Evolutionary conservation across 345 rosid genomes (phyloP).

Genomic region (Populus davidiana): DNA sequence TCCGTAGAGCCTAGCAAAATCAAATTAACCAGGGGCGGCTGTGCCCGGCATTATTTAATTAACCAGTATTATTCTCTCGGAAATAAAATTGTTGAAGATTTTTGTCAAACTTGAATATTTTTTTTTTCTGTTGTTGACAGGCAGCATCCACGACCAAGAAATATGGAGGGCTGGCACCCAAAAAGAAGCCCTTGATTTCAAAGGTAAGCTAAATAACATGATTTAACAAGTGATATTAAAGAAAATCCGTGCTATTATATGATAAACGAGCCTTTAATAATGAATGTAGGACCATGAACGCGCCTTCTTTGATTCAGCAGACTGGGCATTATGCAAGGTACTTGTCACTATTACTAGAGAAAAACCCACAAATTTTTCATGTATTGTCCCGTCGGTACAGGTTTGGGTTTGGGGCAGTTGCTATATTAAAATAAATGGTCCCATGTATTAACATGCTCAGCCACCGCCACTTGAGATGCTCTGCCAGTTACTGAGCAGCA

Average conservation of each 20-base stretch:
- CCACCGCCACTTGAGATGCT: too few species aligned
- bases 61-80: neutral
- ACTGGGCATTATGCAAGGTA: slow-evolving; percentile 88
- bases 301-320: slow-evolving; percentile 92
- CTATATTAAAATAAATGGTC: neutral
- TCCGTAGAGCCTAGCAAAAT: neutral
- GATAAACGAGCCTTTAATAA: neutral
- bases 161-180: slow-evolving; percentile 74
- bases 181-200: slow-evolving; percentile 79
- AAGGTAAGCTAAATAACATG: slow-evolving; percentile 31
- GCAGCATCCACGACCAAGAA: slow-evolving; percentile 36
- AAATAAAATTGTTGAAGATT: neutral
- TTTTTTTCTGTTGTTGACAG: slow-evolving; percentile 10
- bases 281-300: slow-evolving; percentile 60
- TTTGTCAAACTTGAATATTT: neutral
- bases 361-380: neutral
- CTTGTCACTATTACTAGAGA: neutral
- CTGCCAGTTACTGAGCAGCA: too few species aligned
- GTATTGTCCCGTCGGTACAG: neutral
- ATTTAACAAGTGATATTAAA: neutral
- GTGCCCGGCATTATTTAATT: too few species aligned
- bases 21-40: neutral
- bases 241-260: neutral
- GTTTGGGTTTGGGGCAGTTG: neutral
- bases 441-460: neutral